Evolutionary conservation across 306 rosid species (phyloP), one percentile per base, ranked within the genome.

Genomic region (Cucurbita argyrosperma): DNA sequence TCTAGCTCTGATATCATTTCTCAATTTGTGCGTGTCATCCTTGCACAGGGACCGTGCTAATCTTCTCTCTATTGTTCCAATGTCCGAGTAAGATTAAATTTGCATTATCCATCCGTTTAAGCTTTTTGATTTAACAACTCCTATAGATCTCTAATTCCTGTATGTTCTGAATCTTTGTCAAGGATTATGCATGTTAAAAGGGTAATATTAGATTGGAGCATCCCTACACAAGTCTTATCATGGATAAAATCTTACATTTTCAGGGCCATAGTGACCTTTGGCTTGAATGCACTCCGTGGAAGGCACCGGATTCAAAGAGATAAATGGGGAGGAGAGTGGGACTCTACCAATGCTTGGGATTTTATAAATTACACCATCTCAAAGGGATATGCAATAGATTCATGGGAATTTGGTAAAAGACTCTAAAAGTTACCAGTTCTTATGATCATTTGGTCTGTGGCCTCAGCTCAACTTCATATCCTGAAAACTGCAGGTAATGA

Each of bases 281-380:
- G 99, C 81, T 83, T 94, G 90, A 94, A 94, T 83, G 99, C 97
- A 0, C 96, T 94, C 21, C 51, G 40, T 68, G 99, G 99, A 80
- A 89, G 96, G 78, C 96, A 83, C 85, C 61, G 37, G 39, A 82
- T 64, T 55, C 63, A 75, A 18, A 78, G 40, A 12, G 66, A 19
- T 54, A 78, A 42, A 46, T 94, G 99, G 99, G 87, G 62, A 76
- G 99, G 97, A 88, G 86, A 88, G 45, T 94, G 99, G 99, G 90
- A 91, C 83, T 39, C 91, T 63, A 78, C 78, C 23, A 91, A 94
- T 60, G 81, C 97, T 57, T 10, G 74, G 49, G 86, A 82, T 76
- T 88, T 94, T 11, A 83, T 94, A 52, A 83, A 83, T 6, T 91
- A 91, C 79, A 88, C 99, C 8, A 7, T 88, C 74, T 88, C 90